phyloP scores from a whole-genome alignment of 2,329 filamentous ascomycete genomes.

The Trichoderma asperellum region DNA sequence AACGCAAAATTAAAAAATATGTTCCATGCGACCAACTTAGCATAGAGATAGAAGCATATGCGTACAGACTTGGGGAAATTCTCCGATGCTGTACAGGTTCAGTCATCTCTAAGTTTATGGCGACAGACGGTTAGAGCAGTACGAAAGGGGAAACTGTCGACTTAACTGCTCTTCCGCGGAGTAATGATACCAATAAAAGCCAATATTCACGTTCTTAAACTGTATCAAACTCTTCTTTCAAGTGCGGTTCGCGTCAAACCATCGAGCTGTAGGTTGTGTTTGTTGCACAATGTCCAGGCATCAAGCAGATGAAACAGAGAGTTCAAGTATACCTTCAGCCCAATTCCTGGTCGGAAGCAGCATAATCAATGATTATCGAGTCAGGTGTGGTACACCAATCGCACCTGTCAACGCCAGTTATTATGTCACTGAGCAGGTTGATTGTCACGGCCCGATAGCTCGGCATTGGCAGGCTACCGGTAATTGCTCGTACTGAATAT shows the following conservation, averaged over 20 bases:
- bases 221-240: background rate
- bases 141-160: no score
- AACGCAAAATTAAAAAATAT: background rate
- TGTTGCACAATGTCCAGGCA: constrained; percentile 11
- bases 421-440: background rate
- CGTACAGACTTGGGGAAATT: constrained; percentile 27
- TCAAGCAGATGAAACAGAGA: constrained; percentile 7
- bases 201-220: background rate
- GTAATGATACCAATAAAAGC: background rate
- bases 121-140: background rate
- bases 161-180: background rate
- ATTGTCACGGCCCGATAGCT: constrained; percentile 19
- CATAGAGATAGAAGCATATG: background rate
- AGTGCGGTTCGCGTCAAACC: background rate
- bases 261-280: background rate
- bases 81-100: constrained; percentile 28
- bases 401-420: background rate
- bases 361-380: constrained; percentile 17
- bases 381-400: background rate
- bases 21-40: background rate
- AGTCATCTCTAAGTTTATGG: background rate
- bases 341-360: constrained; percentile 5
- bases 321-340: constrained; percentile 12
- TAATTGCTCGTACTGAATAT: constrained; percentile 1
- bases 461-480: constrained; percentile 8